Conservation (phyloP, 768 basidiomycete species). For the Podaxis sp. region DNA sequence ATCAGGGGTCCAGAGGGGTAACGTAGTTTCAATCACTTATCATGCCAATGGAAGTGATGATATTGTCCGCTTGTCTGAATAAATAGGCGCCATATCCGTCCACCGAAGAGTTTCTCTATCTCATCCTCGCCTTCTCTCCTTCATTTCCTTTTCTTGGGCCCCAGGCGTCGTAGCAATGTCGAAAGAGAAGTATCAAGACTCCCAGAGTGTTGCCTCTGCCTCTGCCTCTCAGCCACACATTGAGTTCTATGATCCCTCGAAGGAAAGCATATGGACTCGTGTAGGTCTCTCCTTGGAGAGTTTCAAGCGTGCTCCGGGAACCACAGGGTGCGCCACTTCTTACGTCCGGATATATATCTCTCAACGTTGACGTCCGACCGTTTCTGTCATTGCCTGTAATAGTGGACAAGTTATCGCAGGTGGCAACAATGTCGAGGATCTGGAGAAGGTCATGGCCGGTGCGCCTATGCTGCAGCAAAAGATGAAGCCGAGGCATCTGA, state of each 20-base stretch:
- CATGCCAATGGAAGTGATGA: background rate
- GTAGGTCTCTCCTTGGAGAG: constrained; percentile 36
- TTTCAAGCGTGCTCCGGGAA: constrained; percentile 43
- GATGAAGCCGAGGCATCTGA: constrained; percentile 43
- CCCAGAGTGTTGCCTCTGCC: constrained; percentile 25
- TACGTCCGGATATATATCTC: background rate
- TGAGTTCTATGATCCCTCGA: constrained; percentile 43
- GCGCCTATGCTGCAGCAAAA: constrained; percentile 43
- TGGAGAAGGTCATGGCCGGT: constrained; percentile 32
- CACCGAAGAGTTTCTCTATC: background rate
- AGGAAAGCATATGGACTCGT: constrained; percentile 42
- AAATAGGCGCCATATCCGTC: background rate
- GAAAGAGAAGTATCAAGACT: constrained; percentile 29
- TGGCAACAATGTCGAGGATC: constrained; percentile 27
- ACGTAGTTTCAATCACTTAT: background rate
- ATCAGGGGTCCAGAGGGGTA: background rate
- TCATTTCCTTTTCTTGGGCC: background rate
- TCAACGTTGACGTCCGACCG: background rate
- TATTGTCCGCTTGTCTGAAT: background rate
- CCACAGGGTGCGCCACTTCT: constrained; percentile 33
- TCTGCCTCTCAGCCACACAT: constrained; percentile 22
- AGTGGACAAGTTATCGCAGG: constrained; percentile 37
- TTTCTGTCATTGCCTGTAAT: background rate
- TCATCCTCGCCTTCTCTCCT: constrained; percentile 9
- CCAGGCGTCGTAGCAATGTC: constrained; percentile 19